Evolutionary conservation across 495 filamentous ascomycete species (phyloP), one percentile per base, ranked within the genome.

Genomic region (Antarctomyces pellizariae): DNA sequence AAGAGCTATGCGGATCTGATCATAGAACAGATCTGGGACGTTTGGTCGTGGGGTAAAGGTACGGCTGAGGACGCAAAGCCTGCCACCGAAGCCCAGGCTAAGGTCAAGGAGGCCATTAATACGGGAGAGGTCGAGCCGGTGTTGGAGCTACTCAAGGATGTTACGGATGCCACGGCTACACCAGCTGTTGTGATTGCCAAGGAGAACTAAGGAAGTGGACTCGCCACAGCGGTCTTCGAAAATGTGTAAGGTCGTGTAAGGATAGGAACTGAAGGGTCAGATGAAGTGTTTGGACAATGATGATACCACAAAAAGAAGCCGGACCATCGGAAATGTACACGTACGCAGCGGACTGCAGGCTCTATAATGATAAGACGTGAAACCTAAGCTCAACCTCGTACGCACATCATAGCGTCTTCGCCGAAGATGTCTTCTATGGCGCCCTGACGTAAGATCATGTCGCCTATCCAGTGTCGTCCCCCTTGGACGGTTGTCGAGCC

Each of bases 1-100:
- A 74, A 67, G 47, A 75, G 77, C 14, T 82, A 84, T 57, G 65
- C 64, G 9, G 70, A 65, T 39, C 50, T 92, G 49, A 92, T 92
- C 35, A 58, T 62, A 48, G 75, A 82, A 37, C 73, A 84, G 60
- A 62, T 90, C 22, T 68, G 60, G 57, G 78, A 91, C 48, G 83
- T 82, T 22, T 77, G 62, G 66, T 68, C 57, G 44, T 60, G 58
- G 57, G 56, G 45, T 9, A 46, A 50, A 11, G 27, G 23, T 3
- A 22, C 16, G 8, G 18, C 20, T 16, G 35, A 16, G 7, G 37
- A 38, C 29, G 30, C 24, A 26, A 33, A 41, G 22, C 34, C 25
- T 25, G 15, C 33, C 13, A 27, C 32, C 23, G 43, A 40, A 26
- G 39, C 32, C 27, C 47, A 48, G 29, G 36, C 42, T 19, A 44